Evolutionary conservation across 108 stramenopile genomes (phyloP).

Genomic region (Cyclotella kingstonii): DNA sequence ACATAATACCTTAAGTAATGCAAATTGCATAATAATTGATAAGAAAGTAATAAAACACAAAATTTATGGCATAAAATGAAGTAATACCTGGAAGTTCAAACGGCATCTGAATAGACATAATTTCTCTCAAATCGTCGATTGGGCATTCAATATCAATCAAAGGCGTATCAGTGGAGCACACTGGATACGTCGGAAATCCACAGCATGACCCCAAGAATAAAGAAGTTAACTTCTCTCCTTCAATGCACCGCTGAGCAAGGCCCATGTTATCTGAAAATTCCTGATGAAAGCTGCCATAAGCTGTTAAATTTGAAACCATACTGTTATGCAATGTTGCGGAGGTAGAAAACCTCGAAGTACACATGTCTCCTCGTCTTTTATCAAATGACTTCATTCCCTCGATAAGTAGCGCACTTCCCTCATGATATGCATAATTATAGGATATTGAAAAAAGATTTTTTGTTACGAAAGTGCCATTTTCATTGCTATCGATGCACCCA

Average conservation of each 20-base stretch:
- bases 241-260: conserved; percentile 35
- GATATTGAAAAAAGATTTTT: conserved; percentile 47
- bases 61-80: background rate
- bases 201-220: conserved; percentile 42
- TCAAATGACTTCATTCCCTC: conserved; percentile 50
- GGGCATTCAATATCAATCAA: conserved; percentile 24
- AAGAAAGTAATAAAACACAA: background rate
- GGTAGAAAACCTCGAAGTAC: conserved; percentile 31
- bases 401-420: conserved; percentile 41
- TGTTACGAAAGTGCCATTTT: conserved; percentile 45
- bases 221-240: conserved; percentile 21
- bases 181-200: conserved; percentile 34
- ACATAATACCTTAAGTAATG: conserved; percentile 1
- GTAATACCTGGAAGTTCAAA: conserved; percentile 33
- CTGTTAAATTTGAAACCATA: conserved; percentile 34
- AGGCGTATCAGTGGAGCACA: conserved; percentile 2
- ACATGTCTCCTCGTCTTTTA: conserved; percentile 39
- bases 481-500: conserved; percentile 29
- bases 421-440: conserved; percentile 57
- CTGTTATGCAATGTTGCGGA: conserved; percentile 37
- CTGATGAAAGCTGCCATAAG: conserved; percentile 32
- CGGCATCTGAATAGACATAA: conserved; percentile 28
- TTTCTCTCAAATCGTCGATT: conserved; percentile 34
- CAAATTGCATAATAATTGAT: background rate
- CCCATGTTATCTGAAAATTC: conserved; percentile 28